Base-by-base conservation (phyloP, 306 rosid species). In the Fragaria ananassa region DNA sequence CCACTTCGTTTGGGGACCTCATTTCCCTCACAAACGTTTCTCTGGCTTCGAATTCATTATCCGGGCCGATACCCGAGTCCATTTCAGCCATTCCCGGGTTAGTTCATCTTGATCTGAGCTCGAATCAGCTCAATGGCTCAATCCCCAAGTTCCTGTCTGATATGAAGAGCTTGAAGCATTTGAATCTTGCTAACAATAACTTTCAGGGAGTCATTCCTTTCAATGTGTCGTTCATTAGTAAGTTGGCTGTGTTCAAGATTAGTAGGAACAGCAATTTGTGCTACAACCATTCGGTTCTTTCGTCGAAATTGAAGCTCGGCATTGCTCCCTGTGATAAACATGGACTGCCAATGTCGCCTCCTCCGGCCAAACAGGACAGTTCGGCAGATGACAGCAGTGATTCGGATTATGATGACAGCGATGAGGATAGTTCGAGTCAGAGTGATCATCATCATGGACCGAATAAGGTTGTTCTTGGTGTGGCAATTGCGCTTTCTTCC, bases 221-320 rank as follows among this genome's bases (percentile, higher is more conserved):
- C 85, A 91, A 94, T 61, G 79, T 49, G 10, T 78, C 79, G 1
- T 91, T 94, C 71, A 82, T 94, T 1, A 82, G 78, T 70, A 81
- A 80, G 10, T 74, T 94, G 80, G 79, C 27, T 1, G 86, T 86
- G 76, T 87, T 94, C 68, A 94, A 86, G 58, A 73, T 94, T 17
- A 87, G 84, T 79, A 90, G 88, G 71, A 94, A 94, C 51, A 87
- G 85, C 68, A 85, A 87, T 23, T 76, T 94, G 76, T 94, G 98
- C 54, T 91, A 91, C 76, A 94, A 94, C 76, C 90, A 88, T 47
- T 83, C 99, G 15, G 64, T 78, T 72, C 41, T 90, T 81, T 89
- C 97, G 21, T 89, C 97, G 2, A 95, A 95, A 70, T 70, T 90
- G 91, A 89, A 95, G 87, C 97, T 95, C 47, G 99, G 99, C 10